These are phyloP conservation scores for Bertia moriformis DNA, from an alignment of 2,329 filamentous ascomycete genomes.

Conservation along the genomic window DNA sequence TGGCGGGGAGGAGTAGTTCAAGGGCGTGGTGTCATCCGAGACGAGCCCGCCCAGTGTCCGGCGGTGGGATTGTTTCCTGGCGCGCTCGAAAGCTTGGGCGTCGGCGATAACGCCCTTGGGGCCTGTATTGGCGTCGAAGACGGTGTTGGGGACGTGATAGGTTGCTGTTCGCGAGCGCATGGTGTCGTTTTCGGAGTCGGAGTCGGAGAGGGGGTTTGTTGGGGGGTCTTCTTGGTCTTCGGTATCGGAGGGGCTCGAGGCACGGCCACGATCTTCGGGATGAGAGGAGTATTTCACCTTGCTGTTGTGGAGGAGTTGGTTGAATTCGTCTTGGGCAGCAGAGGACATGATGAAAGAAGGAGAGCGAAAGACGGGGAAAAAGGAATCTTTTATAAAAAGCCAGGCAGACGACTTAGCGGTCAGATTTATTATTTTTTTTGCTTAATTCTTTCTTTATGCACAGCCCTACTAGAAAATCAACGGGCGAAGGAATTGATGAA, in stretches of 20 bases:
- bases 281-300: slow-evolving; percentile 18
- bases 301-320: slow-evolving; percentile 20
- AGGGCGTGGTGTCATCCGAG: not conserved
- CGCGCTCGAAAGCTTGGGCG: slow-evolving; percentile 29
- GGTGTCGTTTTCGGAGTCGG: slow-evolving; percentile 11
- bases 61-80: slow-evolving; percentile 28
- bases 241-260: slow-evolving; percentile 13
- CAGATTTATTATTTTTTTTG: too few species aligned
- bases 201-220: not conserved
- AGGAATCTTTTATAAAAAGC: too few species aligned
- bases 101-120: slow-evolving; percentile 34
- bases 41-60: slow-evolving; percentile 18
- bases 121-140: slow-evolving; percentile 30
- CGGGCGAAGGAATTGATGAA: too few species aligned
- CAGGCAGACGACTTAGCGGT: too few species aligned
- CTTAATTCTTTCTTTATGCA: too few species aligned
- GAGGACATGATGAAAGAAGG: slow-evolving; percentile 19
- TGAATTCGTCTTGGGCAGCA: slow-evolving; percentile 27
- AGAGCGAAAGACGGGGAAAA: slow-evolving; percentile 3
- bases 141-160: slow-evolving; percentile 24
- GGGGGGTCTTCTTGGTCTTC: slow-evolving; percentile 9
- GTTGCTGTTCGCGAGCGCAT: slow-evolving; percentile 15
- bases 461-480: too few species aligned
- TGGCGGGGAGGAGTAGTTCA: not conserved
- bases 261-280: slow-evolving; percentile 22